phyloP scores from a whole-genome alignment of 2,329 filamentous ascomycete species.

The Rhytidhysteron rufulum region DNA sequence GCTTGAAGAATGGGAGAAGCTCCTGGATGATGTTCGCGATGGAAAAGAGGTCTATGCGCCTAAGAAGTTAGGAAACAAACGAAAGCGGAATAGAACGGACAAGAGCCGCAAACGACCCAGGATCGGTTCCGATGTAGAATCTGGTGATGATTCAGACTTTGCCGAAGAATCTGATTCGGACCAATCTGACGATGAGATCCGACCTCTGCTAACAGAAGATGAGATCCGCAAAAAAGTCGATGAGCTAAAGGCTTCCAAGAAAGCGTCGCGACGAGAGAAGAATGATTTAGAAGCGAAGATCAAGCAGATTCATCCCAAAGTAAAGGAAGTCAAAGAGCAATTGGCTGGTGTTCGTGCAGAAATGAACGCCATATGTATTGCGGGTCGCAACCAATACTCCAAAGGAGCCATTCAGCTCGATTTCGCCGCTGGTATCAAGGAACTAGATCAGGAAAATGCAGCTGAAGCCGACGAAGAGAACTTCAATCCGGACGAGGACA shows the following conservation, averaged over 20 bases:
- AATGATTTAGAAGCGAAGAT: slow-evolving; percentile 26
- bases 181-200: slow-evolving; percentile 13
- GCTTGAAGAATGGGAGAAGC: slow-evolving; percentile 44
- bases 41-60: slow-evolving; percentile 43
- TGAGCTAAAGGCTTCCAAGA: slow-evolving; percentile 43
- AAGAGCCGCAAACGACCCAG: slow-evolving; percentile 16
- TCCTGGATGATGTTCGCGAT: slow-evolving; percentile 34
- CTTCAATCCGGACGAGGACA: slow-evolving; percentile 54
- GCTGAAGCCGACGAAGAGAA: slow-evolving; percentile 51
- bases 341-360: slow-evolving; percentile 29
- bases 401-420: slow-evolving; percentile 54
- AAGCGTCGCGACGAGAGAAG: slow-evolving; percentile 32
- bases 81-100: slow-evolving; percentile 30
- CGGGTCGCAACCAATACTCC: slow-evolving; percentile 55
- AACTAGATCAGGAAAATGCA: slow-evolving; percentile 56
- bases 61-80: slow-evolving; percentile 36
- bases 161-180: slow-evolving; percentile 22
- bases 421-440: slow-evolving; percentile 57
- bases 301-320: slow-evolving; percentile 22
- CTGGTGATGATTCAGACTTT: slow-evolving; percentile 18
- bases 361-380: slow-evolving; percentile 46
- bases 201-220: slow-evolving; percentile 39
- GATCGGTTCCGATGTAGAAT: slow-evolving; percentile 3
- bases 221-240: slow-evolving; percentile 42
- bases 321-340: slow-evolving; percentile 25